phyloP scores from a whole-genome alignment of 2,329 filamentous ascomycete genomes.

The Hymenoscyphus fructigenus region DNA sequence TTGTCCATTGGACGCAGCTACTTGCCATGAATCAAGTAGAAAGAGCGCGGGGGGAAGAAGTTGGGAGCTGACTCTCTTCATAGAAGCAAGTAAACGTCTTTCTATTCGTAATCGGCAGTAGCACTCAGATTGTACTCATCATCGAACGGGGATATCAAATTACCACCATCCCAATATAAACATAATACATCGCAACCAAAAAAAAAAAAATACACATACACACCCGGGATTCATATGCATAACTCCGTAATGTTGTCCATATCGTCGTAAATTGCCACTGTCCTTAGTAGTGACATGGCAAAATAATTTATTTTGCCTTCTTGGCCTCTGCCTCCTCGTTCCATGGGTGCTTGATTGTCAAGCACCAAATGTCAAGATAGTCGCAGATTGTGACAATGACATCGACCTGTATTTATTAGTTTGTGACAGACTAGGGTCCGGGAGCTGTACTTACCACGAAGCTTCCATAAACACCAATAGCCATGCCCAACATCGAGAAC shows the following conservation, averaged over 20 bases:
- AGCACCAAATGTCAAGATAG: conserved; percentile 96
- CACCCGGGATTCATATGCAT: neutral
- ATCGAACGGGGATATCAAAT: neutral
- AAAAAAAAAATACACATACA: neutral
- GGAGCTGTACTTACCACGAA: conserved; percentile 67
- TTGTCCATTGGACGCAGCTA: too few relatives aligned
- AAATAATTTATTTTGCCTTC: conserved; percentile 20
- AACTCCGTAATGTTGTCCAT: neutral
- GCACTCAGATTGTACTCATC: neutral
- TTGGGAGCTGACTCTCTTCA: neutral
- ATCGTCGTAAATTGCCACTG: neutral
- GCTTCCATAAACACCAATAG: conserved; percentile 90
- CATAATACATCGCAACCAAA: neutral
- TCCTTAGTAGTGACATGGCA: neutral
- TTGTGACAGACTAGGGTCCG: neutral
- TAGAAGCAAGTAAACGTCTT: neutral
- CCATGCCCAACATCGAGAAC: conserved; percentile 82
- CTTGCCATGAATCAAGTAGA: too few relatives aligned
- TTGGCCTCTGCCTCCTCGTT: conserved; percentile 39
- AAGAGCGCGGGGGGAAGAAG: too few relatives aligned
- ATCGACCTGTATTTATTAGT: conserved; percentile 55
- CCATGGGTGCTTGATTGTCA: conserved; percentile 88
- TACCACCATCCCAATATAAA: neutral
- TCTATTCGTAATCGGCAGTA: neutral
- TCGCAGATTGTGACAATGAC: conserved; percentile 98